Evolutionary conservation across 148 eudicot species (phyloP), one percentile per base, ranked within the genome.

Genomic region (Rhododendron kiyosumense): DNA sequence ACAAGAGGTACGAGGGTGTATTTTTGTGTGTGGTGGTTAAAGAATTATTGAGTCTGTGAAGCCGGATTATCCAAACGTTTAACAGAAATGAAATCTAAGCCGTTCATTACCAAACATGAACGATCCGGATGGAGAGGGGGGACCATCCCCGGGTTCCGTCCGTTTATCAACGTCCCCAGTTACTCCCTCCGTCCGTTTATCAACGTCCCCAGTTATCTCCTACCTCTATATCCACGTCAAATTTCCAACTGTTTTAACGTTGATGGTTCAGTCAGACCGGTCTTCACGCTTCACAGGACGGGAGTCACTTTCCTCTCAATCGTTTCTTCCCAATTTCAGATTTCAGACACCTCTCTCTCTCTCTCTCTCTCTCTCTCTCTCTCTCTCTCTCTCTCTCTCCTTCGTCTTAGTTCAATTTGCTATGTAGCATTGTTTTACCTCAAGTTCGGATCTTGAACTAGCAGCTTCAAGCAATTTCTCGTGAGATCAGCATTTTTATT

Each of bases 371-470:
- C 48, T 5, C 81, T 45, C 81, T 78, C 81, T 3, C 48, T 9
- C 32, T 14, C 57, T 13, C 20, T 79, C 4, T 26, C n/a, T n/a
- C n/a, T n/a, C n/a, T n/a, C n/a, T n/a, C n/a, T 22, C 0, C 20
- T 14, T 3, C 34, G 2, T 2, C 74, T 10, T 67, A 26, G 17
- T 67, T 12, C 34, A n/a, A 28, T 10, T 69, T 28, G 75, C 36
- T 69, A 26, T 11, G 38, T 14, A 12, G 7, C 18, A 30, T 71
- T 71, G 38, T 28, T 10, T 77, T 30, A 38, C 80, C 7, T 30
- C 57, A 13, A 12, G 22, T 41, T 84, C 69, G 38, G 86, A 84
- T 52, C 86, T 51, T 13, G 61, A 75, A 84, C 34, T 24, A 12
- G 65, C 81, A 48, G 86, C 67, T 34, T 52, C 80, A 34, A 36